Evolutionary conservation across 1,284 basidiomycete genomes (phyloP), one percentile per base, ranked within the genome.

Genomic region (Tilletia walkeri): DNA sequence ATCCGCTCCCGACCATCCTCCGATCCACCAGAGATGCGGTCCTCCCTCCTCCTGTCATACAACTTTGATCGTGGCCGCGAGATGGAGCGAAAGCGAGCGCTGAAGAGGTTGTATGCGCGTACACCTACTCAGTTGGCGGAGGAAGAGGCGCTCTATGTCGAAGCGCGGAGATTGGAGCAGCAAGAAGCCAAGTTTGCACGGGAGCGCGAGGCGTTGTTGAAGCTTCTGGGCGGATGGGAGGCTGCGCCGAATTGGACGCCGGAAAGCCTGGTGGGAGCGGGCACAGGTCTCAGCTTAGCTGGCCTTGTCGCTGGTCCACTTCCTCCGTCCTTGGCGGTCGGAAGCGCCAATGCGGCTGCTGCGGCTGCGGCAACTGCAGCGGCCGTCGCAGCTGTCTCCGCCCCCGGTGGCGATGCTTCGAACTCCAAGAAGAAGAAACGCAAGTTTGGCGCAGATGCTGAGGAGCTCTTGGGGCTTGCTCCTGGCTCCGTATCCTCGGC

Each of bases 61-160:
- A 73, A 79, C 18, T 86, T 84, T 69, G 85, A 86, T 56, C 66
- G 80, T 93, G 93, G 92, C 47, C 91, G 93, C 67, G 96, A 99
- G 84, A 86, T 89, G 24, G 91, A 90, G 74, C 90, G 96, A 70
- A 98, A 95, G 84, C 89, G 90, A 73, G 96, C 97, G 77, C 88
- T 98, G 10, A 86, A 88, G 2, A 91, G 90, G 72, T 88, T 99
- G 14, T 92, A 95, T 84, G 89, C 89, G 70, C 90, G 95, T 10
- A 93, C 94, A 0, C 88, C 90, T 0, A 90, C 92, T 68, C 93
- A 98, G 84, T 90, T 97, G 54, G 90, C 90, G 9, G 95, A 99
- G 82, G 96, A 99, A 86, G 95, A 98, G 79, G 92, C 94, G 3
- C 87, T 99, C 0, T 99, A 94, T 85, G 86, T 98, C 75, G 95